Conservation (phyloP, 257 asterid genomes). For the Ophiorrhiza pumila region DNA sequence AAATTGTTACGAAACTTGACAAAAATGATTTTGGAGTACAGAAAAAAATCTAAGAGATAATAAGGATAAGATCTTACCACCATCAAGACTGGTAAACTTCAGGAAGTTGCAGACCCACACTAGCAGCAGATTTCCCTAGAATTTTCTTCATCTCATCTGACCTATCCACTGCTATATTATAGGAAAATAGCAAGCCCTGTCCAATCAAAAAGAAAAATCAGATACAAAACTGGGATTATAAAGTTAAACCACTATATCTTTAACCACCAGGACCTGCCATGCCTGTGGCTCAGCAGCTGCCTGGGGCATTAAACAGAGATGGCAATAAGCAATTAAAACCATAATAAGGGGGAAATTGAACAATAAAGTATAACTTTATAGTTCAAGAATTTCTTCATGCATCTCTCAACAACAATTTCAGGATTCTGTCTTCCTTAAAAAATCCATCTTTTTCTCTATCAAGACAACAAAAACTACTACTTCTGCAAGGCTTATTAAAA, state of each 20-base stretch:
- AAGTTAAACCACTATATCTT: not conserved
- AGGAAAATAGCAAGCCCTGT: constrained; percentile 79
- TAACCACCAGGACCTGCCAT: not conserved
- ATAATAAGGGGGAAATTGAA: not conserved
- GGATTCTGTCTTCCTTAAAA: not conserved
- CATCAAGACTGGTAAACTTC: constrained; percentile 58
- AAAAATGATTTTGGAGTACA: no score
- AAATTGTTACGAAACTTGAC: no score
- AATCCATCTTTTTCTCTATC: not conserved
- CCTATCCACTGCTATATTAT: constrained; percentile 89
- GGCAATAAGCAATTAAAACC: not conserved
- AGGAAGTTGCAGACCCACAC: constrained; percentile 93
- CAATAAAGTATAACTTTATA: not conserved
- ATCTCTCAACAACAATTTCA: not conserved
- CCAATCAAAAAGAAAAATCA: not conserved
- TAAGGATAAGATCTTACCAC: constrained; percentile 25
- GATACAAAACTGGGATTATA: not conserved
- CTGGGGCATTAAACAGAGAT: not conserved
- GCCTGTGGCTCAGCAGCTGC: not conserved
- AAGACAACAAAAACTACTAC: not conserved
- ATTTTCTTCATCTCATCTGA: constrained; percentile 67
- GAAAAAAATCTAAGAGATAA: not conserved
- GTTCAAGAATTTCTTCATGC: not conserved
- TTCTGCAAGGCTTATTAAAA: not conserved
- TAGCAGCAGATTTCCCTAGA: constrained; percentile 80